A percentile compares a stretch with the other conserved stretches of the same genome.
phyloP scores from a whole-genome alignment of 352 stramenopile species.

The Globisporangium barbulae region DNA sequence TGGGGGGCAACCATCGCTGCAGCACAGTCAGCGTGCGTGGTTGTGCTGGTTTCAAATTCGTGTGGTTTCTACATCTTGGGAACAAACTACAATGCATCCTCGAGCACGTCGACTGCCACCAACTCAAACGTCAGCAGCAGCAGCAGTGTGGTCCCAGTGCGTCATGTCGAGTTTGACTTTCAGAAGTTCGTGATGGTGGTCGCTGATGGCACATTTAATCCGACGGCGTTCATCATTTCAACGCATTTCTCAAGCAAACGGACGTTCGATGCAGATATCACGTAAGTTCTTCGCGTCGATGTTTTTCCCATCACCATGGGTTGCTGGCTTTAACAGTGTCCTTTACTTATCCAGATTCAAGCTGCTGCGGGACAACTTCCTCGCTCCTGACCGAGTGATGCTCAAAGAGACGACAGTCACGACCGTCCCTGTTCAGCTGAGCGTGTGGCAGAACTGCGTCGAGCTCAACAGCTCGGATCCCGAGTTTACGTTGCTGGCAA shows the following conservation, averaged over 20 bases:
- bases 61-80: constrained; percentile 58
- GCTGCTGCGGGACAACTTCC: constrained; percentile 55
- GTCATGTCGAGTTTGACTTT: constrained; percentile 67
- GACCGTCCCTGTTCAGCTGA: constrained; percentile 13
- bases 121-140: constrained; percentile 2
- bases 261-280: constrained; percentile 35
- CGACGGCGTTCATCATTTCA: constrained; percentile 34
- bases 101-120: neutral
- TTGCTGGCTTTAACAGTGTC: neutral
- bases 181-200: constrained; percentile 38
- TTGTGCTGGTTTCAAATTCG: constrained; percentile 33
- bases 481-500: constrained; percentile 34
- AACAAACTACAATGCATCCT: constrained; percentile 14
- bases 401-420: constrained; percentile 44
- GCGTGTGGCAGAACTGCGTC: constrained; percentile 32
- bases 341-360: constrained; percentile 27
- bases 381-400: constrained; percentile 39
- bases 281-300: constrained; percentile 19
- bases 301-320: neutral
- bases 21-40: constrained; percentile 25
- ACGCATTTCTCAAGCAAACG: constrained; percentile 42
- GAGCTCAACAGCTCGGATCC: constrained; percentile 39
- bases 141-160: constrained; percentile 24
- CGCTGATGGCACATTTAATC: constrained; percentile 49
- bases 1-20: constrained; percentile 26